phyloP scores from a whole-genome alignment of 139 green algal species.

The Volvox reticuliferus region DNA sequence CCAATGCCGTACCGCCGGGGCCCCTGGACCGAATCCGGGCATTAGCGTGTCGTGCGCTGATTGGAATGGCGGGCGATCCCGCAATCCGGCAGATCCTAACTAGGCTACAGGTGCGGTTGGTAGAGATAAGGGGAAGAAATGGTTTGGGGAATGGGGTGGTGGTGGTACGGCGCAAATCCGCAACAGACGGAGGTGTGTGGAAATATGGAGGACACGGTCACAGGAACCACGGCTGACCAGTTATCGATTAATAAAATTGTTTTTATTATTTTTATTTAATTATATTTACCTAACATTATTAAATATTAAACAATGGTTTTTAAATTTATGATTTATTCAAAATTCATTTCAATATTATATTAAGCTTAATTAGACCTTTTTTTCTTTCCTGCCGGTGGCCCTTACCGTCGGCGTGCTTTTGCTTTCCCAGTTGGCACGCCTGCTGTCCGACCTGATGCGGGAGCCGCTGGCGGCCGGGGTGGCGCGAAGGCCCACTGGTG shows the following conservation, averaged over 20 bases:
- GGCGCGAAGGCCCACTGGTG: not conserved
- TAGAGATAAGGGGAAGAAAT: not conserved
- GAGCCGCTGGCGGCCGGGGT: slow-evolving; percentile 49
- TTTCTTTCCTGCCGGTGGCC: too few relatives aligned
- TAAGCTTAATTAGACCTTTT: too few relatives aligned
- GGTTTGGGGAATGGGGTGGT: not conserved
- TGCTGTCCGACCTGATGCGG: slow-evolving; percentile 73
- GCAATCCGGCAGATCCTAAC: slow-evolving; percentile 77
- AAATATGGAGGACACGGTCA: too few relatives aligned
- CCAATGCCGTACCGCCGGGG: slow-evolving; percentile 6
- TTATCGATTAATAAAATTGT: too few relatives aligned
- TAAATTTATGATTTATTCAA: too few relatives aligned
- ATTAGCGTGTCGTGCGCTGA: slow-evolving; percentile 63
- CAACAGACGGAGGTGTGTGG: too few relatives aligned
- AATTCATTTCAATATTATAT: too few relatives aligned
- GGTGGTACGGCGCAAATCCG: not conserved
- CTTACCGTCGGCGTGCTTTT: too few relatives aligned
- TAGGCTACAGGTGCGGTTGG: slow-evolving; percentile 76
- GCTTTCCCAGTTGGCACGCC: slow-evolving; percentile 64
- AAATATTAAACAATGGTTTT: too few relatives aligned
- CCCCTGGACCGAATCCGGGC: slow-evolving; percentile 57
- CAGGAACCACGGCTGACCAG: too few relatives aligned
- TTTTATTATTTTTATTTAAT: too few relatives aligned
- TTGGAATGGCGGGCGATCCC: slow-evolving; percentile 70
- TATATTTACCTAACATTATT: too few relatives aligned